A percentile compares a stretch with the other conserved stretches of the same genome.
phyloP scores from a whole-genome alignment of 2,329 filamentous ascomycete species.

The Penicillium sp. region DNA sequence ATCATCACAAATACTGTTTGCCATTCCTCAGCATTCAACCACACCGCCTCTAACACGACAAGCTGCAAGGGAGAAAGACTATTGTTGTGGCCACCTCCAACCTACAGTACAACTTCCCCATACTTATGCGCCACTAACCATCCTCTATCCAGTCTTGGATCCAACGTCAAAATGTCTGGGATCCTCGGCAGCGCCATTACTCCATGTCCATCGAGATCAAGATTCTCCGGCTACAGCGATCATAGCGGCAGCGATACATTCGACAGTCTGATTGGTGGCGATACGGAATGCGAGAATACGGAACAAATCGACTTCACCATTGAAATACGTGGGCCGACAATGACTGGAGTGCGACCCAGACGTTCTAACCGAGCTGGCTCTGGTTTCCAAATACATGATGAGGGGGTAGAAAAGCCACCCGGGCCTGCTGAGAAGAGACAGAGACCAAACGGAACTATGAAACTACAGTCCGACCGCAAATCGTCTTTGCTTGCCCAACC shows the following conservation, averaged over 20 bases:
- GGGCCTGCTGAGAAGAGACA: constrained; percentile 12
- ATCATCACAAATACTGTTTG: neutral
- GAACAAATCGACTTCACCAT: constrained; percentile 43
- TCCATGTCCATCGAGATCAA: constrained; percentile 33
- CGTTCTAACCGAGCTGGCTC: constrained; percentile 26
- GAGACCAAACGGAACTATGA: constrained; percentile 18
- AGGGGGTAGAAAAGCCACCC: constrained; percentile 21
- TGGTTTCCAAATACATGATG: constrained; percentile 42
- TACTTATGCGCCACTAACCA: constrained; percentile 7
- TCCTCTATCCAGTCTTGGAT: neutral
- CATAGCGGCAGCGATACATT: constrained; percentile 20
- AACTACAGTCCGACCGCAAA: constrained; percentile 20
- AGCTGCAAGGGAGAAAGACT: constrained; percentile 13
- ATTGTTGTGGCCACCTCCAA: neutral
- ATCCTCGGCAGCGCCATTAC: constrained; percentile 29
- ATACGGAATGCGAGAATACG: constrained; percentile 35
- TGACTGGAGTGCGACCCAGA: constrained; percentile 30
- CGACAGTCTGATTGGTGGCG: constrained; percentile 27
- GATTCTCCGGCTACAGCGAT: constrained; percentile 18
- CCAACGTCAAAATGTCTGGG: constrained; percentile 25
- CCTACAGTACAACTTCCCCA: neutral
- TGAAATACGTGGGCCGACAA: constrained; percentile 34
- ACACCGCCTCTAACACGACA: constrained; percentile 17
- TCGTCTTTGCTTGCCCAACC: constrained; percentile 42
- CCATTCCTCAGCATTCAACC: neutral